These are phyloP conservation scores for Agaricus blazei DNA, from an alignment of 768 basidiomycete species.

Conservation along the genomic window DNA sequence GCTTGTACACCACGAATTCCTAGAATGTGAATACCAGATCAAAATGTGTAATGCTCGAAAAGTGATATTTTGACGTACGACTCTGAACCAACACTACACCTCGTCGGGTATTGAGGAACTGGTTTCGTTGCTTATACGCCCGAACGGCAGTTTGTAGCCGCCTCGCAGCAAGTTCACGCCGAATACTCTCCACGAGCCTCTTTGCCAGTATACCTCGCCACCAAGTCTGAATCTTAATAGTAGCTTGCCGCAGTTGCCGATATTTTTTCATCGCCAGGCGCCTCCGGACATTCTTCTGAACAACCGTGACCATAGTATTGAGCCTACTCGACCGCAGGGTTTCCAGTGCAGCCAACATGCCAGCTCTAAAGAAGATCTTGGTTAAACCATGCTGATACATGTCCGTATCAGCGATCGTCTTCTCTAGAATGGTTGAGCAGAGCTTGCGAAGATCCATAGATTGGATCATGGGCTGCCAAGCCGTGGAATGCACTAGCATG, in stretches of 20 bases:
- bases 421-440: conserved; percentile 79
- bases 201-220: conserved; percentile 87
- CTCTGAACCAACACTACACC: conserved; percentile 76
- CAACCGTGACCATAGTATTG: conserved; percentile 87
- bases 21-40: conserved; percentile 21
- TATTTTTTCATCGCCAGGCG: conserved; percentile 82
- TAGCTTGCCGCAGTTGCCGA: conserved; percentile 57
- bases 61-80: conserved; percentile 48
- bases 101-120: conserved; percentile 56
- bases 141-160: conserved; percentile 72
- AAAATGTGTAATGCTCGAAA: not conserved
- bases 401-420: conserved; percentile 87
- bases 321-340: conserved; percentile 83
- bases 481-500: conserved; percentile 85
- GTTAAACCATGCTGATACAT: conserved; percentile 97
- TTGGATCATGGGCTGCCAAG: conserved; percentile 86
- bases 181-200: conserved; percentile 62
- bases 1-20: conserved; percentile 74
- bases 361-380: conserved; percentile 99
- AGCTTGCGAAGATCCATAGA: conserved; percentile 73
- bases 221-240: conserved; percentile 89
- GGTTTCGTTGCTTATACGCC: conserved; percentile 66
- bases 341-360: conserved; percentile 96
- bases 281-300: conserved; percentile 96
- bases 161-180: conserved; percentile 69